phyloP scores from a whole-genome alignment of 352 stramenopile genomes.

The Elongisporangium prolatum region DNA sequence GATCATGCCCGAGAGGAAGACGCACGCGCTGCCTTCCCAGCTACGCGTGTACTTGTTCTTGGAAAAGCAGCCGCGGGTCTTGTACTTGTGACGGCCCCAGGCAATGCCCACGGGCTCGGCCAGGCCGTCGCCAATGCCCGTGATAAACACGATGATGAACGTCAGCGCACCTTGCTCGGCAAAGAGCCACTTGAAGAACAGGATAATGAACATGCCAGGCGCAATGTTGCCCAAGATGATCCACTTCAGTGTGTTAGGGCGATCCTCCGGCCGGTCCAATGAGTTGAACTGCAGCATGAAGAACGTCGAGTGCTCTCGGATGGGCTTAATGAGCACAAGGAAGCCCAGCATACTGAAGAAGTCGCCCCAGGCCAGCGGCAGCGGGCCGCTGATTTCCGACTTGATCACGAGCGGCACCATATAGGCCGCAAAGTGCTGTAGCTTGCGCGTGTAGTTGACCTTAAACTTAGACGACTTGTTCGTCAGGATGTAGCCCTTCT shows the following conservation, averaged over 20 bases:
- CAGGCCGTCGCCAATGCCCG: conserved; percentile 69
- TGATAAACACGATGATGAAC: conserved; percentile 84
- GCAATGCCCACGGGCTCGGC: conserved; percentile 75
- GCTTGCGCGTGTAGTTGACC: conserved; percentile 86
- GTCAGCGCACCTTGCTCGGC: conserved; percentile 46
- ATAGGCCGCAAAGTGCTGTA: conserved; percentile 82
- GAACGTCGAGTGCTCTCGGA: conserved; percentile 76
- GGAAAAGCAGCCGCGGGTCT: conserved; percentile 75
- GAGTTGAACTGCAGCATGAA: conserved; percentile 91
- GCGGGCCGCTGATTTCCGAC: conserved; percentile 48
- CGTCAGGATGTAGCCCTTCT: conserved; percentile 82
- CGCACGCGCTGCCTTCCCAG: conserved; percentile 76
- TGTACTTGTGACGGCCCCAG: conserved; percentile 85
- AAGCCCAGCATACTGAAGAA: conserved; percentile 81
- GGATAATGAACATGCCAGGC: conserved; percentile 62
- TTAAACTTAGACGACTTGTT: conserved; percentile 83
- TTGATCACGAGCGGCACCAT: conserved; percentile 79
- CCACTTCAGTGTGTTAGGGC: conserved; percentile 83
- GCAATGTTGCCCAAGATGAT: conserved; percentile 78
- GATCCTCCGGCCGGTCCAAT: conserved; percentile 77
- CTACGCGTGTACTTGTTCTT: conserved; percentile 83
- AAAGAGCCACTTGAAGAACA: conserved; percentile 87
- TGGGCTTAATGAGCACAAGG: conserved; percentile 80
- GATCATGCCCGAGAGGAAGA: conserved; percentile 73
- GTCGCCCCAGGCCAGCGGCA: conserved; percentile 77